phyloP scores from a whole-genome alignment of 169 alveolate genomes.

The Plasmodium chabaudi region DNA sequence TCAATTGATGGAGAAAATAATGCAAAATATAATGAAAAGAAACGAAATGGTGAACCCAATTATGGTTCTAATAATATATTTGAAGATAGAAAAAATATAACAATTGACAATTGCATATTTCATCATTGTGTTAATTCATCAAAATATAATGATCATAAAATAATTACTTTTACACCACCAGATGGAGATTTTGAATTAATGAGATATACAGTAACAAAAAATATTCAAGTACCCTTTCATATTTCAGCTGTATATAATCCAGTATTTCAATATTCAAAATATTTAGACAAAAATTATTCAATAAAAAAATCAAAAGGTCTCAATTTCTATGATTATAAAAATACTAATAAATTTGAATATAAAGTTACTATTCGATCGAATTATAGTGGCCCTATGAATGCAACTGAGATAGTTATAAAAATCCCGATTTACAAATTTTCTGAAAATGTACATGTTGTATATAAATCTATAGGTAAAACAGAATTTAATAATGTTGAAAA shows the following conservation, averaged over 20 bases:
- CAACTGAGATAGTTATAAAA: constrained; percentile 49
- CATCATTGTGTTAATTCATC: constrained; percentile 69
- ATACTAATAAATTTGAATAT: constrained; percentile 60
- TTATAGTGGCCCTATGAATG: constrained; percentile 45
- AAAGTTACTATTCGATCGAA: constrained; percentile 58
- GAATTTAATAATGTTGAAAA: constrained; percentile 63
- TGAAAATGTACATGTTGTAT: constrained; percentile 56
- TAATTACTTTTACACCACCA: constrained; percentile 70
- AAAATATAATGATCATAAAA: constrained; percentile 52
- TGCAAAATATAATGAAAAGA: not conserved
- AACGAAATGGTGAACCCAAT: constrained; percentile 3
- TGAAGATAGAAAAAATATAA: constrained; percentile 35
- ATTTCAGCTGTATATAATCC: constrained; percentile 67
- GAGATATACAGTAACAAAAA: constrained; percentile 63
- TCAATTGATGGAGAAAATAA: not conserved
- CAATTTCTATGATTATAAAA: constrained; percentile 49
- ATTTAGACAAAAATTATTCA: constrained; percentile 38
- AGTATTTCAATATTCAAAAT: constrained; percentile 38
- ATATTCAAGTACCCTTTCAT: constrained; percentile 72
- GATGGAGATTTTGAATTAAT: constrained; percentile 63
- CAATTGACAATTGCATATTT: constrained; percentile 55
- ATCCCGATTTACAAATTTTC: constrained; percentile 64
- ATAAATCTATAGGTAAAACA: constrained; percentile 54
- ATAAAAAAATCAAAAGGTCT: constrained; percentile 25
- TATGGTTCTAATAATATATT: constrained; percentile 6